Conservation (phyloP, 306 rosid species). For the Arachis stenosperma region DNA sequence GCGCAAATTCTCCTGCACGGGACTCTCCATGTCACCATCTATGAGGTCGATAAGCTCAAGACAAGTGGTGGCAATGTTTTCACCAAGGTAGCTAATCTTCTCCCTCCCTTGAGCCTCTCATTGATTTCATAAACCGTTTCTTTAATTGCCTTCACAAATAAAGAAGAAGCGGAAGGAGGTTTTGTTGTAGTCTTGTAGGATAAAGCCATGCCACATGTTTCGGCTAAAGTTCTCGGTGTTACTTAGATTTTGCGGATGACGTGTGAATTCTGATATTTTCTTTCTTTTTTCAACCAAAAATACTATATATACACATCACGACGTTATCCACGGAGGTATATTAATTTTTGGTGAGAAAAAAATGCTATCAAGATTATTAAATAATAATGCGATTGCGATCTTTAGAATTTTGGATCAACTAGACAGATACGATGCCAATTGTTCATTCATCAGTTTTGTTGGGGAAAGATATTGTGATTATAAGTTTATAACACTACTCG, state of each 20-base stretch:
- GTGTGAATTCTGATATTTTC: not conserved
- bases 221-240: not conserved
- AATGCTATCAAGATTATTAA: not conserved
- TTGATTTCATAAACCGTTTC: not conserved
- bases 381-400: not conserved
- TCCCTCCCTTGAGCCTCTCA: too few species aligned
- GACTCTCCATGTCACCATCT: constrained; percentile 83
- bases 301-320: not conserved
- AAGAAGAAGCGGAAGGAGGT: not conserved
- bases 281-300: too few species aligned
- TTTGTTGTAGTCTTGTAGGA: not conserved
- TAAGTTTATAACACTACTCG: not conserved
- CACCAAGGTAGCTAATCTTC: constrained; percentile 26
- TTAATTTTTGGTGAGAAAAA: not conserved
- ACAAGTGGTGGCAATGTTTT: constrained; percentile 20
- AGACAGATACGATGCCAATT: not conserved
- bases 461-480: not conserved
- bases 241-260: not conserved
- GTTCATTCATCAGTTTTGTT: not conserved
- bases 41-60: constrained; percentile 64
- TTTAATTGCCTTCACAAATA: not conserved
- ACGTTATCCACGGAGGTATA: not conserved
- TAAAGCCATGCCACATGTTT: not conserved
- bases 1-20: constrained; percentile 78
- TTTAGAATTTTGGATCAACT: not conserved